These are phyloP conservation scores for Colletotrichum endophyticum DNA, from an alignment of 2,329 filamentous ascomycete genomes.

Conservation along the genomic window DNA sequence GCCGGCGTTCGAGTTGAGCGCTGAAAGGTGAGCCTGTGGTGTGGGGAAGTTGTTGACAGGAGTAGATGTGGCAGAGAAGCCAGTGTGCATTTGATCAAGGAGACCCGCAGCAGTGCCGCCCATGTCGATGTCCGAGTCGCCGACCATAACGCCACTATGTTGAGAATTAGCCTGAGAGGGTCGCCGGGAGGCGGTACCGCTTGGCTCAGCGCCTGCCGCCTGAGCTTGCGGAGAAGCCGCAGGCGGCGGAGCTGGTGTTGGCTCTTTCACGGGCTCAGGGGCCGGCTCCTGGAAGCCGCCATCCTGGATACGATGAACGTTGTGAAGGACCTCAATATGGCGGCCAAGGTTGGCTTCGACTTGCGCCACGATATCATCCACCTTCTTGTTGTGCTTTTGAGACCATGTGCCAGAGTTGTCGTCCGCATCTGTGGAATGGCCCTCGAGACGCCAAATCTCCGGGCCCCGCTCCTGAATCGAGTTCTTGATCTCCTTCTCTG, in stretches of 20 bases:
- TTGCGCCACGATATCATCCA: slow-evolving; percentile 77
- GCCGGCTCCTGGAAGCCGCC: slow-evolving; percentile 74
- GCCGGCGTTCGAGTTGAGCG: slow-evolving; percentile 58
- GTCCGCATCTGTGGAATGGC: slow-evolving; percentile 51
- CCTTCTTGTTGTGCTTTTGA: slow-evolving; percentile 53
- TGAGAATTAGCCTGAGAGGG: slow-evolving; percentile 61
- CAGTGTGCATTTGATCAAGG: slow-evolving; percentile 73
- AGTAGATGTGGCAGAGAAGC: slow-evolving; percentile 64
- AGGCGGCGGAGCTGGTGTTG: slow-evolving; percentile 26
- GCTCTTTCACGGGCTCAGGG: slow-evolving; percentile 44
- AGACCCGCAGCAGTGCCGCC: slow-evolving; percentile 66
- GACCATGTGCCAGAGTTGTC: slow-evolving; percentile 37
- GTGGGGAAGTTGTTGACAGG: slow-evolving; percentile 65
- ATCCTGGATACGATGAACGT: slow-evolving; percentile 75
- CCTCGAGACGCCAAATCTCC: slow-evolving; percentile 70
- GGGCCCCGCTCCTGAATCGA: slow-evolving; percentile 64
- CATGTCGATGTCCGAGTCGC: slow-evolving; percentile 70
- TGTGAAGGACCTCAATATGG: slow-evolving; percentile 67
- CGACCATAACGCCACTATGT: slow-evolving; percentile 58
- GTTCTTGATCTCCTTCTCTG: slow-evolving; percentile 77
- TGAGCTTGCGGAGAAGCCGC: slow-evolving; percentile 6
- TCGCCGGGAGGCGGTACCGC: slow-evolving; percentile 49
- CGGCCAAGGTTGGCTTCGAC: slow-evolving; percentile 76
- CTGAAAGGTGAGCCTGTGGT: slow-evolving; percentile 64
- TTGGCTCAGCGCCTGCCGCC: slow-evolving; percentile 23